A percentile compares a stretch with the other conserved stretches of the same genome.
These are phyloP conservation scores for Lentinula detonsa DNA, from an alignment of 768 basidiomycete species.

Conservation along the genomic window DNA sequence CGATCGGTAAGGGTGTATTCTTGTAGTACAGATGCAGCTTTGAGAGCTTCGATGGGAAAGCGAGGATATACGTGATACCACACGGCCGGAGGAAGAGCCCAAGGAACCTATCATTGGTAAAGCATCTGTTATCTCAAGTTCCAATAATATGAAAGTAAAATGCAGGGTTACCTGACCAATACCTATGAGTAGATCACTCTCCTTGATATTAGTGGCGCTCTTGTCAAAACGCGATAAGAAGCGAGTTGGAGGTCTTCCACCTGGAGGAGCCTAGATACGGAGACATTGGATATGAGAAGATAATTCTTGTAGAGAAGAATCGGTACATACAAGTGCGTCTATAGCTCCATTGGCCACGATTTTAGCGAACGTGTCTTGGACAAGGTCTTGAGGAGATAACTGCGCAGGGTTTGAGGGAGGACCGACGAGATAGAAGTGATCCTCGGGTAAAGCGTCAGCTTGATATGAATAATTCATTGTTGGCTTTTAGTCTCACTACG, in stretches of 20 bases:
- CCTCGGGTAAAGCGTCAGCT: slow-evolving; percentile 17
- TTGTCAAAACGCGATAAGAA: slow-evolving; percentile 55
- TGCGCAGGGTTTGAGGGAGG: slow-evolving; percentile 40
- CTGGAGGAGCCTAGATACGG: slow-evolving; percentile 17
- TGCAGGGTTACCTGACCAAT: slow-evolving; percentile 38
- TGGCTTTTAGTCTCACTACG: slow-evolving; percentile 23
- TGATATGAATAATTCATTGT: too few relatives aligned
- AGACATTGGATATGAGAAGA: not conserved
- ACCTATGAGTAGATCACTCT: slow-evolving; percentile 38
- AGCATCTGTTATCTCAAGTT: not conserved
- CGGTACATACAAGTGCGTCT: slow-evolving; percentile 28
- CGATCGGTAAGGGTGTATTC: slow-evolving; percentile 53
- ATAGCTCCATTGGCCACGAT: slow-evolving; percentile 39
- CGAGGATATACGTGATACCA: slow-evolving; percentile 58
- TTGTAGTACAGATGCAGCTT: slow-evolving; percentile 36
- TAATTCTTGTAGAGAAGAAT: not conserved
- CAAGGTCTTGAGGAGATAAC: slow-evolving; percentile 23
- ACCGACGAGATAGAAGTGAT: slow-evolving; percentile 47
- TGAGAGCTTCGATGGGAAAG: slow-evolving; percentile 44
- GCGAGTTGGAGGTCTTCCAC: slow-evolving; percentile 29
- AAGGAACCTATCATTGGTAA: slow-evolving; percentile 36
- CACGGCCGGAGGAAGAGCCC: slow-evolving; percentile 43
- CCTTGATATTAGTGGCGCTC: slow-evolving; percentile 55
- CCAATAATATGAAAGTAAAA: not conserved
- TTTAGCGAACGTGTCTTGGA: slow-evolving; percentile 40